Evolutionary conservation across 208 protist genomes (phyloP).

Genomic region (Herpetomonas samuelpessoai): DNA sequence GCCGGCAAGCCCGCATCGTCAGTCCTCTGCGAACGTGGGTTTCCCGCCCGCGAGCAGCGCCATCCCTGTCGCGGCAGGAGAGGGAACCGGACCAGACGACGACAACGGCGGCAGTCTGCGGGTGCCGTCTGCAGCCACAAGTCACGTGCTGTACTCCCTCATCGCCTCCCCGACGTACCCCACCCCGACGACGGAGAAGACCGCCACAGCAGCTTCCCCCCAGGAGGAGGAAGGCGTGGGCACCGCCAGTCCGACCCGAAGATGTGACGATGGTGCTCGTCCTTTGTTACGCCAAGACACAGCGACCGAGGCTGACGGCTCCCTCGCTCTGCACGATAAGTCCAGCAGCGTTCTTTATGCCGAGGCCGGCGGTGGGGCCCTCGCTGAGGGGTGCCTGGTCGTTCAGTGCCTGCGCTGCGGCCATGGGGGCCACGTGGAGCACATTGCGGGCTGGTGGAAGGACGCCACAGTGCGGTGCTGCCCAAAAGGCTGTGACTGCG

Average conservation of each 20-base stretch:
- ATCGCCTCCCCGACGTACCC: neutral
- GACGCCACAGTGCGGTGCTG: slow-evolving; percentile 51
- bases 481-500: slow-evolving; percentile 70
- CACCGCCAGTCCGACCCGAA: no score
- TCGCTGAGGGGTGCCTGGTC: slow-evolving; percentile 48
- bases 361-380: neutral
- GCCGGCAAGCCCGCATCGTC: neutral
- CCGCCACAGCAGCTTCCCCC: no score
- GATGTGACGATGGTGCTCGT: no score
- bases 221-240: no score
- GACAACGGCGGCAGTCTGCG: no score
- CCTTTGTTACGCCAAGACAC: no score
- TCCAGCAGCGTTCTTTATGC: slow-evolving; percentile 4
- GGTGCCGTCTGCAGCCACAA: neutral
- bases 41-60: neutral
- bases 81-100: no score
- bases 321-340: slow-evolving; percentile 2
- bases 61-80: no score
- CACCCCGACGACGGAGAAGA: neutral
- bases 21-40: neutral
- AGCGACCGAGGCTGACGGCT: no score
- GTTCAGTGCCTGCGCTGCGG: slow-evolving; percentile 72
- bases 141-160: neutral
- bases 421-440: slow-evolving; percentile 74
- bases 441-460: slow-evolving; percentile 76